phyloP scores from a whole-genome alignment of 768 basidiomycete species.

The Hemileccinum impolitum region DNA sequence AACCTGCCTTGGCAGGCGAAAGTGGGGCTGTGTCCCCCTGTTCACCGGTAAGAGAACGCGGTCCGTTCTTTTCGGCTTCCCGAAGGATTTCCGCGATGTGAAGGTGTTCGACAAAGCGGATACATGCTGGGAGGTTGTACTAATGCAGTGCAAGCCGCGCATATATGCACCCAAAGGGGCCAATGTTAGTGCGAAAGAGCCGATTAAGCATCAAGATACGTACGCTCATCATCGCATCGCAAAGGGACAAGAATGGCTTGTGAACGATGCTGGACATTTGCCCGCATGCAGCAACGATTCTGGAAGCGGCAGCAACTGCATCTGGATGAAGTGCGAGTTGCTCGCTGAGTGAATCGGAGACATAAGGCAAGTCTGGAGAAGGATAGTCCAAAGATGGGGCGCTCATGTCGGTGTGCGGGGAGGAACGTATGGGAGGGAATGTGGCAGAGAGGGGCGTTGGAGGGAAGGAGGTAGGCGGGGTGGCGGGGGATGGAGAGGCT shows the following conservation, averaged over 20 bases:
- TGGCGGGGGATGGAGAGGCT: conserved; percentile 18
- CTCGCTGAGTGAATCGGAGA: conserved; percentile 47
- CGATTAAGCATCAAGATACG: conserved; percentile 22
- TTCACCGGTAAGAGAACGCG: conserved; percentile 43
- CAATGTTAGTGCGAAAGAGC: not conserved
- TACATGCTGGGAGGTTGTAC: conserved; percentile 74
- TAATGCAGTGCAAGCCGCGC: conserved; percentile 22
- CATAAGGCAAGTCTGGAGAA: conserved; percentile 47
- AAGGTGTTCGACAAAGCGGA: conserved; percentile 70
- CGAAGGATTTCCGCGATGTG: conserved; percentile 69
- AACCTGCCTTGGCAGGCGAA: not conserved
- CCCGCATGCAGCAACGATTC: conserved; percentile 66
- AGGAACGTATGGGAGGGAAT: conserved; percentile 13
- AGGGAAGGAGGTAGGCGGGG: conserved; percentile 25
- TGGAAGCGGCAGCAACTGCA: conserved; percentile 56
- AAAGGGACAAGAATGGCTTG: conserved; percentile 65
- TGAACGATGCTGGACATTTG: conserved; percentile 66
- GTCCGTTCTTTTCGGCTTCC: conserved; percentile 48
- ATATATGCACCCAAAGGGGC: conserved; percentile 12
- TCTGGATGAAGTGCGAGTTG: conserved; percentile 55
- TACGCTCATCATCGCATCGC: conserved; percentile 71
- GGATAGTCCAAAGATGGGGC: conserved; percentile 45
- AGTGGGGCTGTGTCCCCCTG: not conserved
- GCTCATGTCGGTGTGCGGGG: not conserved
- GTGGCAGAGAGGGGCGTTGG: conserved; percentile 30